Evolutionary conservation across 2,329 filamentous ascomycete genomes (phyloP), one percentile per base, ranked within the genome.

Genomic region (Verticillium dahliae): DNA sequence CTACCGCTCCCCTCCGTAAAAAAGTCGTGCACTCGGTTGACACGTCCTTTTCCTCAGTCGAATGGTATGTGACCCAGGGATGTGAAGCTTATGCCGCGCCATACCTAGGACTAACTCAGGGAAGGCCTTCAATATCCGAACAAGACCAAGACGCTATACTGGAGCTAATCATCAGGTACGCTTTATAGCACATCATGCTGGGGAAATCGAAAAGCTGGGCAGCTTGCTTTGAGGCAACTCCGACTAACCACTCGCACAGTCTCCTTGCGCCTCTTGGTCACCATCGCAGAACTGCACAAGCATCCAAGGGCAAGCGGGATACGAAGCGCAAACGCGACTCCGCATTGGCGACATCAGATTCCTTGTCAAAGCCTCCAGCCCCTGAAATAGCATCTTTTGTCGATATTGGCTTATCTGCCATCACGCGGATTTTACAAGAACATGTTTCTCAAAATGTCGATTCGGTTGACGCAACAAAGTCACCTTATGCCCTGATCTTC

Each of bases 141-240:
- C 76, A 84, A 57, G 79, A 90, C 59, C 86, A 90, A 71, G 81
- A 87, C 59, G 78, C 80, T 4, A 87, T 90, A 41, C 70, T 90
- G 10, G 86, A 90, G 65, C 76, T 91, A 57, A 77, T 90, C 5
- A 89, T 84, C 82, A 82, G 78, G 88, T 90, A 80, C 67, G 76
- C 13, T 31, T 31, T n/a, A 39, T 18, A 54, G 6, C 39, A 38
- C 39, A 38, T 18, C 35, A 38, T 52, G 45, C 7, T 27, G 27
- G 27, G 27, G 18, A 4, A 5, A 31, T 31, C 27, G 27, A 4
- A 31, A 31, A 31, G 27, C 27, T 31, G 27, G 27, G 27, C 27
- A 31, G 27, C 27, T 31, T n/a, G 15, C 39, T n/a, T 9, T 18
- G 15, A 18, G 39, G 27, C 27, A 31, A 45, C 6, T n/a, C 14